Conservation (phyloP, 371 early-diverging fungal species). For the Lichtheimia corymbifera region DNA sequence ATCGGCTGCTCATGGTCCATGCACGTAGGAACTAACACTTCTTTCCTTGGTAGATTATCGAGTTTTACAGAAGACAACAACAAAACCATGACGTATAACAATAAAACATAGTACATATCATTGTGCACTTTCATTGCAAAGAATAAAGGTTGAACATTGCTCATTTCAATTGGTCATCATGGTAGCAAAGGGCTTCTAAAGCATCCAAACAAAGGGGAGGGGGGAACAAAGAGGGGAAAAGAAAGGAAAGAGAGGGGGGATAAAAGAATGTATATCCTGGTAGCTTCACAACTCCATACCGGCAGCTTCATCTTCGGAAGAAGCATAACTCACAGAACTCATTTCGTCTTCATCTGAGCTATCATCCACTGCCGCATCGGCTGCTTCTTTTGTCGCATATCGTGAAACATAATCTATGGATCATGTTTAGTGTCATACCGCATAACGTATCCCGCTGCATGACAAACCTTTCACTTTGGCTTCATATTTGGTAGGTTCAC, state of each 20-base stretch:
- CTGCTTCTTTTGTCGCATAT: conserved; percentile 88
- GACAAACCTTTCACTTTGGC: conserved; percentile 80
- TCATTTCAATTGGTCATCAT: too few relatives aligned
- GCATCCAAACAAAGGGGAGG: too few relatives aligned
- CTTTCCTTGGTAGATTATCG: conserved; percentile 8
- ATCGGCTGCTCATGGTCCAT: too few relatives aligned
- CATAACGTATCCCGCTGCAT: neutral
- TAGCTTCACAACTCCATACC: conserved; percentile 69
- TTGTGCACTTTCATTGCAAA: too few relatives aligned
- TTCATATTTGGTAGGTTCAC: conserved; percentile 92
- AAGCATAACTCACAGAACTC: conserved; percentile 78
- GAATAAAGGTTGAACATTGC: too few relatives aligned
- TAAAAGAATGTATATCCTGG: too few relatives aligned
- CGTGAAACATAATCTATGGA: conserved; percentile 77
- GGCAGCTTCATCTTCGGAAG: conserved; percentile 80
- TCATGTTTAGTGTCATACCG: neutral
- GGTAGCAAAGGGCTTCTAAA: too few relatives aligned
- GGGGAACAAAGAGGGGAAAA: neutral
- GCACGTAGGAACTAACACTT: too few relatives aligned
- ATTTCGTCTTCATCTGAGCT: conserved; percentile 74
- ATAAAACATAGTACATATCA: too few relatives aligned
- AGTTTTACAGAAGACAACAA: conserved; percentile 13
- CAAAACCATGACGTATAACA: neutral
- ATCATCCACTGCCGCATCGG: conserved; percentile 80
- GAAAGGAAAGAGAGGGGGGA: neutral